Base-by-base conservation (phyloP, 345 rosid genomes). In the Hibiscus mutabilis region DNA sequence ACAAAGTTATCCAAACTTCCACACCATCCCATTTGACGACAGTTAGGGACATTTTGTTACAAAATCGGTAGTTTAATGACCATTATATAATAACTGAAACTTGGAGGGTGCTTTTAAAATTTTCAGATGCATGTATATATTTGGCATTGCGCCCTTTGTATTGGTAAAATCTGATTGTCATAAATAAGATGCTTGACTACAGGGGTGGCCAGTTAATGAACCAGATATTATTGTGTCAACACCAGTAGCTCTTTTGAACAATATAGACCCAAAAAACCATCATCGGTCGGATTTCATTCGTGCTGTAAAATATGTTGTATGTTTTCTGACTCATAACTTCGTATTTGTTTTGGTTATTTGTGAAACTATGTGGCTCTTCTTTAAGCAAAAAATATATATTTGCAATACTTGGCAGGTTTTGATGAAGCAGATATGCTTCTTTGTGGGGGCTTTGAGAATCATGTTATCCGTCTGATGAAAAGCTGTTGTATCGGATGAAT, bases 341-440 rank as follows among this genome's bases (percentile, higher is more conserved):
- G n/a, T 44, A 9, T 52, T 64, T 21, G 29, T 37, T 64, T 73
- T 25, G n/a, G 29, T 67, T 75, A n/a, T 21, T 42, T 55, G 37
- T 49, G 51, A 63, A 69, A 19, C 9, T 6, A 19, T 8, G 25
- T 25, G 27, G 19, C 51, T 60, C n/a, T 52, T 27, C 62, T 55
- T 24, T 72, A 21, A 21, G 27, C 35, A 31, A 22, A 56, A 22
- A 21, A 56, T n/a, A 10, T 0, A 5, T 10, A 61, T 47, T 31
- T 42, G 6, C 65, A 64, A 66, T 74, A 24, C 65, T 71, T 79
- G 79, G 72, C 81, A 94, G 97, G 99, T 94, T 27, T 92, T 73
- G 99, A 94, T 86, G 99, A 94, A 83, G 99, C 97, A 27, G 99
- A 92, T 77, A 89, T 95, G 99, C 97, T 95, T 79, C 88, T 95